A percentile compares a stretch with the other conserved stretches of the same genome.
phyloP scores from a whole-genome alignment of 1,284 basidiomycete genomes.

The Tylopilus microsporus region DNA sequence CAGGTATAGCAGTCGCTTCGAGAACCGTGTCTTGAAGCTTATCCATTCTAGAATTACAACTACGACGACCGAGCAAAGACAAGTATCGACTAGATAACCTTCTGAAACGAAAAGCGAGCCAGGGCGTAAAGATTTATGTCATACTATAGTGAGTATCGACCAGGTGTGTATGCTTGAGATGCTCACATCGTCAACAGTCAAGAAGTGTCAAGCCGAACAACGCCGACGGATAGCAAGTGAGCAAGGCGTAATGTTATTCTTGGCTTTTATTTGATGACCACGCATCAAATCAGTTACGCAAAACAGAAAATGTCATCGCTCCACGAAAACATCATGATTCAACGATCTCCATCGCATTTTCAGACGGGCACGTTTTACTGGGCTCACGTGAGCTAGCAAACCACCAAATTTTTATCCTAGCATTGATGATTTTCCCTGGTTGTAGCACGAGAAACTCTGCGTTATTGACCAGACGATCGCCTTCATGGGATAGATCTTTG shows the following conservation, averaged over 20 bases:
- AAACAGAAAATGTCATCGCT: conserved; percentile 84
- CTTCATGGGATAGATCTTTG: conserved; percentile 95
- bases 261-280: conserved; percentile 14
- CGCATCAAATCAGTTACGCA: conserved; percentile 59
- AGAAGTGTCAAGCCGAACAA: conserved; percentile 97
- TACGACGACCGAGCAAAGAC: conserved; percentile 80
- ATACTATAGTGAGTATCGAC: conserved; percentile 75
- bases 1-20: conserved; percentile 43
- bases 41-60: conserved; percentile 61
- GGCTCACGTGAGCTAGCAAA: conserved; percentile 71
- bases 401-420: neutral
- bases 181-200: conserved; percentile 49
- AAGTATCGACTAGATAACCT: conserved; percentile 87
- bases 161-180: neutral
- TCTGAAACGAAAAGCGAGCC: conserved; percentile 87
- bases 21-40: neutral
- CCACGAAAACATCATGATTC: conserved; percentile 93
- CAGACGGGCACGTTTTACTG: conserved; percentile 98
- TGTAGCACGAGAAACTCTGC: conserved; percentile 94
- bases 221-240: conserved; percentile 85
- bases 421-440: neutral
- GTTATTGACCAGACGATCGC: conserved; percentile 97
- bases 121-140: conserved; percentile 95
- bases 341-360: conserved; percentile 96
- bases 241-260: conserved; percentile 23